A percentile compares a stretch with the other conserved stretches of the same genome.
These are phyloP conservation scores for Saturnispora ahearnii DNA, from an alignment of 805 yeast genomes.

Conservation along the genomic window DNA sequence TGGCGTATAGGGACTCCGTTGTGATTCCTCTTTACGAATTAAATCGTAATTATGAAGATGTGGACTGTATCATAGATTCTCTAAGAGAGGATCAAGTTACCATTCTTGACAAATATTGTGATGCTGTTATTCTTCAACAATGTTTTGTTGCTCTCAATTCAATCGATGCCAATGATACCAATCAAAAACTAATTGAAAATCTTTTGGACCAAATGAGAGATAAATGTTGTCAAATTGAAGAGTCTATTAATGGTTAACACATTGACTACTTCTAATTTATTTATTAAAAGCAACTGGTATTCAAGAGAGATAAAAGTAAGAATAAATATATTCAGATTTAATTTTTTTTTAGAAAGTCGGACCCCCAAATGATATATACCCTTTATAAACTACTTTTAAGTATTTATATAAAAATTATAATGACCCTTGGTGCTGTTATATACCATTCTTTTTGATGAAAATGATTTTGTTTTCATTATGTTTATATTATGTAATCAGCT, in stretches of 20 bases:
- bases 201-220: constrained; percentile 30
- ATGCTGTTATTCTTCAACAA: constrained; percentile 34
- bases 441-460: background rate
- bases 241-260: background rate
- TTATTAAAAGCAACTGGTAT: background rate
- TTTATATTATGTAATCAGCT: background rate
- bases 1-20: constrained; percentile 44
- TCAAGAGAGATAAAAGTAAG: background rate
- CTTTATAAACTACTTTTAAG: too few species aligned
- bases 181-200: constrained; percentile 52
- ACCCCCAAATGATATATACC: too few species aligned
- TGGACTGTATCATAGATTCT: constrained; percentile 13
- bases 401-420: too few species aligned
- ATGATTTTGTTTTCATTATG: background rate
- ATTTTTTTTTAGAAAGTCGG: too few species aligned
- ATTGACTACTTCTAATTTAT: background rate
- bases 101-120: constrained; percentile 7
- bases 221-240: constrained; percentile 11
- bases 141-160: constrained; percentile 53
- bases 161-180: constrained; percentile 43
- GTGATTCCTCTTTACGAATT: constrained; percentile 45
- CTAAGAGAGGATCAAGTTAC: background rate
- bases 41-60: constrained; percentile 23
- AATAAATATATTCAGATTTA: too few species aligned
- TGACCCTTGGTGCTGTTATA: too few species aligned